Evolutionary conservation across 2,329 filamentous ascomycete species (phyloP).

Genomic region (Penicillium sp.): DNA sequence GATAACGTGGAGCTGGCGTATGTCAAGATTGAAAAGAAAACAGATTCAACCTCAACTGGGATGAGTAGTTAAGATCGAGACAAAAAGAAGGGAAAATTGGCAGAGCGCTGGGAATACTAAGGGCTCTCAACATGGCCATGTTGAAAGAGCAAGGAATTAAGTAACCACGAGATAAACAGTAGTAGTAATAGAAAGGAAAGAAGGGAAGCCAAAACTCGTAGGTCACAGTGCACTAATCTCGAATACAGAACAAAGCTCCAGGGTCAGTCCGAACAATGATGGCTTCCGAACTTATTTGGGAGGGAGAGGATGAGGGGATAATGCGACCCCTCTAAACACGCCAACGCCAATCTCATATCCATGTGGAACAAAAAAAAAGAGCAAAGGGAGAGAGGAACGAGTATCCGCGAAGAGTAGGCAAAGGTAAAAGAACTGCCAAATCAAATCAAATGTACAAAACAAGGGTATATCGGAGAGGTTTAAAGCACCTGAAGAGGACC

Average conservation of each 20-base stretch:
- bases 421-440: not conserved
- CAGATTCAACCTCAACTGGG: not conserved
- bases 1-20: not conserved
- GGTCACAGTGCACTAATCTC: constrained; percentile 30
- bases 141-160: constrained; percentile 23
- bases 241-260: constrained; percentile 21
- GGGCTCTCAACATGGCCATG: constrained; percentile 6
- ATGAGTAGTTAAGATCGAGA: not conserved
- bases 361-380: constrained; percentile 20
- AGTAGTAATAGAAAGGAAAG: constrained; percentile 32
- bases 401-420: constrained; percentile 10
- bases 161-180: constrained; percentile 27
- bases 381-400: constrained; percentile 18
- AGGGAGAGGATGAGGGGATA: constrained; percentile 17
- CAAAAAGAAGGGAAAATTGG: constrained; percentile 2
- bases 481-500: constrained; percentile 35
- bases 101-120: constrained; percentile 3
- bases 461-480: constrained; percentile 40
- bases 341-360: constrained; percentile 41
- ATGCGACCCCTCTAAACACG: constrained; percentile 34
- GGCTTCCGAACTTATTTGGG: constrained; percentile 3
- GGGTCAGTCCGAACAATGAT: constrained; percentile 7
- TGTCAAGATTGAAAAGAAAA: not conserved
- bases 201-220: constrained; percentile 29
- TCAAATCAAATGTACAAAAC: constrained; percentile 38